These are phyloP conservation scores for Vigna mungo DNA, from an alignment of 306 rosid species.

Conservation along the genomic window DNA sequence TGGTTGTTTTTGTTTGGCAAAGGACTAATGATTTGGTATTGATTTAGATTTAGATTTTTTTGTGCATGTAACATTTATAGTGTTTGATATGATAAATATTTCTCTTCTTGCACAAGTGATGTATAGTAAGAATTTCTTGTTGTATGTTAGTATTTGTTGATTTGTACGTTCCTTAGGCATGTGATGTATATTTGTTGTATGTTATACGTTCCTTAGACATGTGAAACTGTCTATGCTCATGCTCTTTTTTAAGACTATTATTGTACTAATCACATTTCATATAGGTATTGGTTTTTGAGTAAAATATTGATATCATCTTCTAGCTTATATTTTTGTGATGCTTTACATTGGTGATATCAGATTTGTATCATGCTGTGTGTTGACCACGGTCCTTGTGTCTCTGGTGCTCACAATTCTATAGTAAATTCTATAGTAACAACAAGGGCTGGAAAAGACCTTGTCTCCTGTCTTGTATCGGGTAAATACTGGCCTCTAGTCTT, in stretches of 20 bases:
- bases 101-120: too few relatives aligned
- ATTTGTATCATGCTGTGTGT: conserved; percentile 97
- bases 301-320: conserved; percentile 29
- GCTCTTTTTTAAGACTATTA: background rate
- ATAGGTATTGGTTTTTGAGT: background rate
- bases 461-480: conserved; percentile 96
- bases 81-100: background rate
- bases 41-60: conserved; percentile 30
- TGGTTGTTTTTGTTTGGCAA: conserved; percentile 10
- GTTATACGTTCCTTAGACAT: background rate
- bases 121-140: too few relatives aligned
- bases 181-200: too few relatives aligned
- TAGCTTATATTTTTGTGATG: conserved; percentile 41
- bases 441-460: conserved; percentile 98
- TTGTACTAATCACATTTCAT: conserved; percentile 17
- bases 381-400: conserved; percentile 98
- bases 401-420: conserved; percentile 97
- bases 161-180: too few relatives aligned
- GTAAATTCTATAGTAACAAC: conserved; percentile 97
- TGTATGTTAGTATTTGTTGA: too few relatives aligned
- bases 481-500: conserved; percentile 39
- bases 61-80: conserved; percentile 39
- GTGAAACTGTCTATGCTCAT: too few relatives aligned
- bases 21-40: conserved; percentile 8
- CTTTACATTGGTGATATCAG: conserved; percentile 53